Percentiles rank a stretch among this genome's conserved stretches.
phyloP scores from a whole-genome alignment of 768 basidiomycete species.

The Rhizopogon salebrosus region DNA sequence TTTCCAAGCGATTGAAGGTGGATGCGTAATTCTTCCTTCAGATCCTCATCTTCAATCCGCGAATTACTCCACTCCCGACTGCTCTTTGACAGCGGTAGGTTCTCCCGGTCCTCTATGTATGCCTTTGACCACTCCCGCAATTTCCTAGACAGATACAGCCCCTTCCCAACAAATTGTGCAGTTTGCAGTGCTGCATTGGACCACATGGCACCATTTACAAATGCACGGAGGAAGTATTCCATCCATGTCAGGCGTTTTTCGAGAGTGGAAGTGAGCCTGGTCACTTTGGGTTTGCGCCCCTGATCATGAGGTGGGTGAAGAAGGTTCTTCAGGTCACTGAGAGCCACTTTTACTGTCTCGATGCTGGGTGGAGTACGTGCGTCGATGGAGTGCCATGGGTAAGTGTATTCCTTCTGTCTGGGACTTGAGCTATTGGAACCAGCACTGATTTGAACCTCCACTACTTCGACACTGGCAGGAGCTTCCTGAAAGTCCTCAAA shows the following conservation, averaged over 20 bases:
- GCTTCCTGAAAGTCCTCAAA: no score
- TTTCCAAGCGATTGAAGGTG: constrained; percentile 18
- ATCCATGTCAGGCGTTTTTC: background rate
- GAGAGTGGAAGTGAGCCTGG: background rate
- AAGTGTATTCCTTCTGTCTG: background rate
- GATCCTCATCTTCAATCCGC: constrained; percentile 25
- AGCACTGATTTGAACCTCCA: no score
- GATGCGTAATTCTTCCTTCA: constrained; percentile 19
- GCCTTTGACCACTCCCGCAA: background rate
- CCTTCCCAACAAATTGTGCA: background rate
- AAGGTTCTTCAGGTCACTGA: background rate
- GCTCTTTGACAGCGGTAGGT: constrained; percentile 14
- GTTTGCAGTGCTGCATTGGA: background rate
- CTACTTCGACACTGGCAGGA: no score
- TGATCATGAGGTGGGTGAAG: background rate
- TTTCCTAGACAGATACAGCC: background rate
- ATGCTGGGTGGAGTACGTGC: background rate
- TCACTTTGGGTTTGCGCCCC: background rate
- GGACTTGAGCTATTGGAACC: no score
- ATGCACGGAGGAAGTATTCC: background rate
- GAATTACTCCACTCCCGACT: constrained; percentile 8
- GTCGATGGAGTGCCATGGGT: background rate
- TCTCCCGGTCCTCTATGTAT: constrained; percentile 15
- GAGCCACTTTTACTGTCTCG: background rate
- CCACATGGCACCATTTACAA: background rate